Evolutionary conservation across 1,139 yeast species (phyloP).

Genomic region (Hansenula lynferdii): DNA sequence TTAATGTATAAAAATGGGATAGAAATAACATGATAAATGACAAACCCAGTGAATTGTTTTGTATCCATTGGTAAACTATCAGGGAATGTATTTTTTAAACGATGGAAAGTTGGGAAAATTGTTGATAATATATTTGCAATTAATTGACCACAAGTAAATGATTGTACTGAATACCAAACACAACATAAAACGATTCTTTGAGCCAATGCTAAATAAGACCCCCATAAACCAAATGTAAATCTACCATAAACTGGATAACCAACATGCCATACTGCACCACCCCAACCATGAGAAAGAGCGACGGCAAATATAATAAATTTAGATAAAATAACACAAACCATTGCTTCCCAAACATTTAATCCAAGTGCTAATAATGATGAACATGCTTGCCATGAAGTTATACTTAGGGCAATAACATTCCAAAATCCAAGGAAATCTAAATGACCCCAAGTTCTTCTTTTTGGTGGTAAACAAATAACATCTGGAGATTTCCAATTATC

Average conservation of each 20-base stretch:
- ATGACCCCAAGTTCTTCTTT: constrained; percentile 33
- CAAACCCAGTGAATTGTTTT: constrained; percentile 25
- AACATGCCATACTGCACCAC: constrained; percentile 32
- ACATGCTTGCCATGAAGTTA: constrained; percentile 28
- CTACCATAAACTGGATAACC: constrained; percentile 33
- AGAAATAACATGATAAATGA: constrained; percentile 25
- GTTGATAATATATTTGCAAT: constrained; percentile 23
- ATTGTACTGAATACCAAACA: constrained; percentile 31
- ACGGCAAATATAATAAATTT: constrained; percentile 28
- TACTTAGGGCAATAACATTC: constrained; percentile 27
- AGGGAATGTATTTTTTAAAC: constrained; percentile 25
- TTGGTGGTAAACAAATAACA: constrained; percentile 31
- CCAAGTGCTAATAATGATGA: constrained; percentile 28
- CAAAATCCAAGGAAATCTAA: constrained; percentile 29
- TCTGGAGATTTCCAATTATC: constrained; percentile 27
- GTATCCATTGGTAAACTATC: constrained; percentile 25
- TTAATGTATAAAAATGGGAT: constrained; percentile 24
- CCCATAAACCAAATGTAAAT: constrained; percentile 32
- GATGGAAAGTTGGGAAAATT: constrained; percentile 23
- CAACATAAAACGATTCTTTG: constrained; percentile 30
- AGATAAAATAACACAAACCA: constrained; percentile 31
- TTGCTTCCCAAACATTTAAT: constrained; percentile 29
- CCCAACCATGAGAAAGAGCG: constrained; percentile 27
- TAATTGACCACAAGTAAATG: constrained; percentile 28
- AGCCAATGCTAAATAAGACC: constrained; percentile 29